Evolutionary conservation across 1,284 basidiomycete genomes (phyloP).

Genomic region (Ceratobasidium sp.): DNA sequence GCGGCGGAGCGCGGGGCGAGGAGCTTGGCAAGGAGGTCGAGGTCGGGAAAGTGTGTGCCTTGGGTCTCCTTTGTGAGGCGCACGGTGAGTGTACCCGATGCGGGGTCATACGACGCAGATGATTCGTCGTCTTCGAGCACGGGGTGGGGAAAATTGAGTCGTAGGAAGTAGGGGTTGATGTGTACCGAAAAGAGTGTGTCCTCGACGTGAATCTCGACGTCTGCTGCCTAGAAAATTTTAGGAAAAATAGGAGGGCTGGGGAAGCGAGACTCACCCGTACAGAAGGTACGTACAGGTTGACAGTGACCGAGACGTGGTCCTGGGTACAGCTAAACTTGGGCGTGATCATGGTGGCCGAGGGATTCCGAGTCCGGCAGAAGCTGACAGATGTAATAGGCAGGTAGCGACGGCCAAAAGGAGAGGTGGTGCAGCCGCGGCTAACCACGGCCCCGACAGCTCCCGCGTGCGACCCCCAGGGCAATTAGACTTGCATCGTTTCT

Average conservation of each 20-base stretch:
- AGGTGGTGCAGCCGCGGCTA: slow-evolving; percentile 3
- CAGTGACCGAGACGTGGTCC: slow-evolving; percentile 68
- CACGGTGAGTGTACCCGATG: slow-evolving; percentile 76
- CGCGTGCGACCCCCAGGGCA: slow-evolving; percentile 8
- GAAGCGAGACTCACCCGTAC: slow-evolving; percentile 72
- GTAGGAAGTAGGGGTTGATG: slow-evolving; percentile 84
- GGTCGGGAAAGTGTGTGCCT: slow-evolving; percentile 76
- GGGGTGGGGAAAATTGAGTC: slow-evolving; percentile 71
- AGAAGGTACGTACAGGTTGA: slow-evolving; percentile 80
- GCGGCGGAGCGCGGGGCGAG: slow-evolving; percentile 72
- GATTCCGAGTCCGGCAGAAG: slow-evolving; percentile 5
- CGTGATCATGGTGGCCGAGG: slow-evolving; percentile 75
- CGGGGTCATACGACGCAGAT: slow-evolving; percentile 78
- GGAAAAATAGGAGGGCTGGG: slow-evolving; percentile 41
- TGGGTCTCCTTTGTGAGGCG: slow-evolving; percentile 74
- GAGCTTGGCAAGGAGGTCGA: slow-evolving; percentile 80
- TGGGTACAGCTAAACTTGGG: slow-evolving; percentile 82
- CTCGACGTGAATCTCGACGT: slow-evolving; percentile 82
- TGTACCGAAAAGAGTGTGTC: slow-evolving; percentile 77
- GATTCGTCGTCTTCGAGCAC: slow-evolving; percentile 76
- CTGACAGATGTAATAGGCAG: neutral
- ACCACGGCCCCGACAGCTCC: slow-evolving; percentile 20
- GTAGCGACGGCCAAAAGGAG: neutral
- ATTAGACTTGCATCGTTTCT: neutral
- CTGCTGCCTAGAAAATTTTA: slow-evolving; percentile 70